A percentile compares a stretch with the other conserved stretches of the same genome.
These are phyloP conservation scores for Opeltia flavorubescens DNA, from an alignment of 495 filamentous ascomycete genomes.

Conservation along the genomic window DNA sequence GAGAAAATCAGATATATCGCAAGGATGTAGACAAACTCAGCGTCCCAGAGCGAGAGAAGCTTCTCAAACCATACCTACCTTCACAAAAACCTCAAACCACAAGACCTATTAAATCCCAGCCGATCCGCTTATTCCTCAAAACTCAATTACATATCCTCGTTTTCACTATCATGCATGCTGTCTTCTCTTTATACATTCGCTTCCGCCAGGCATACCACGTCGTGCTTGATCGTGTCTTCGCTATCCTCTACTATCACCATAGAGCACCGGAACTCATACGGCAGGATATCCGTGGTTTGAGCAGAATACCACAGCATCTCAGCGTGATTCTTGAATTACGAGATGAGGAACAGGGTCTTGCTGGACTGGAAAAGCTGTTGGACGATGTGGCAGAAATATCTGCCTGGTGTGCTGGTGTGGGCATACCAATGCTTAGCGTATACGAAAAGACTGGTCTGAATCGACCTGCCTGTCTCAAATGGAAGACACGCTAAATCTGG, in stretches of 20 bases:
- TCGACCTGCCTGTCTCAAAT: background rate
- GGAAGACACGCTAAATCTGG: conserved; percentile 7
- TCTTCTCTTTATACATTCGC: conserved; percentile 80
- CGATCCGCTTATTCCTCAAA: conserved; percentile 54
- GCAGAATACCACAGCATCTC: conserved; percentile 64
- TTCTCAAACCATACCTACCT: conserved; percentile 68
- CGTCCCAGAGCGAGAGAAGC: conserved; percentile 50
- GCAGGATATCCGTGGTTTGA: conserved; percentile 65
- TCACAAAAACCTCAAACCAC: conserved; percentile 11
- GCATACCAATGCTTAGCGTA: conserved; percentile 71
- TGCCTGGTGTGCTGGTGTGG: conserved; percentile 80
- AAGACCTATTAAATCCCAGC: conserved; percentile 22
- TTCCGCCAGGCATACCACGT: conserved; percentile 65
- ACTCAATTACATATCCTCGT: conserved; percentile 52
- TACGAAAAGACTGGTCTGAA: conserved; percentile 78
- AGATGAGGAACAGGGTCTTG: conserved; percentile 47
- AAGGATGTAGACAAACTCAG: conserved; percentile 48
- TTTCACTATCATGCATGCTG: conserved; percentile 57
- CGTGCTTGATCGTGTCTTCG: conserved; percentile 56
- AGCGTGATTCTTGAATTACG: conserved; percentile 73
- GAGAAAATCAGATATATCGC: conserved; percentile 45
- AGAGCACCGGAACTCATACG: conserved; percentile 81
- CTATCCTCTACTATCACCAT: conserved; percentile 83
- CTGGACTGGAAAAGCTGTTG: conserved; percentile 63
- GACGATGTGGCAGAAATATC: conserved; percentile 81